phyloP scores from a whole-genome alignment of 2,329 filamentous ascomycete species.

The Westerdykella ornata region DNA sequence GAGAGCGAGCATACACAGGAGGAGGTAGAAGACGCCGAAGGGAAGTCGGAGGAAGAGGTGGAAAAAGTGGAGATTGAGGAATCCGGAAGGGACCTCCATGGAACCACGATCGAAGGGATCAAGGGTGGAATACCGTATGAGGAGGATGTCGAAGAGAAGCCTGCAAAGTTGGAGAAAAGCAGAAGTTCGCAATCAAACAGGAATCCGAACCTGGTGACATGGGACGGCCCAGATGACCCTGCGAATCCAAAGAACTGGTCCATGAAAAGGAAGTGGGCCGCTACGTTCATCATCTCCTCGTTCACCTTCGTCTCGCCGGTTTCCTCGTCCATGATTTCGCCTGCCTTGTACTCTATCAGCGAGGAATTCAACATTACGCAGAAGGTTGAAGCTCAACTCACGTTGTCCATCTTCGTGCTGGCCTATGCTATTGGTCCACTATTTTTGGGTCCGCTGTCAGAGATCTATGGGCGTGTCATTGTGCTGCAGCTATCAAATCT shows the following conservation, averaged over 20 bases:
- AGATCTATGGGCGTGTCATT: constrained; percentile 35
- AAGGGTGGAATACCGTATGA: constrained; percentile 25
- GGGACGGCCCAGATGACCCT: constrained; percentile 43
- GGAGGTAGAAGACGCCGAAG: constrained; percentile 6
- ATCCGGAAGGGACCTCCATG: not conserved
- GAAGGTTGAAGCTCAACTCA: constrained; percentile 27
- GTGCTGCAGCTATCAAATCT: constrained; percentile 30
- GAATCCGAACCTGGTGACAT: constrained; percentile 37
- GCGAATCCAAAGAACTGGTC: constrained; percentile 45
- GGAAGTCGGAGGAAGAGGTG: constrained; percentile 6
- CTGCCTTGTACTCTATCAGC: constrained; percentile 28
- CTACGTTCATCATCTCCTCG: constrained; percentile 39
- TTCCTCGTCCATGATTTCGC: constrained; percentile 37
- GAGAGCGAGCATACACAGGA: constrained; percentile 10
- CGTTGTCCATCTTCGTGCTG: constrained; percentile 37
- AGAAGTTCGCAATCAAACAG: constrained; percentile 19
- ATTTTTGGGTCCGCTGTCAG: constrained; percentile 34
- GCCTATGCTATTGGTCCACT: constrained; percentile 38
- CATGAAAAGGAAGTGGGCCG: constrained; percentile 40
- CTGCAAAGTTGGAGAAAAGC: constrained; percentile 20
- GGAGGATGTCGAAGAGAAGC: constrained; percentile 23
- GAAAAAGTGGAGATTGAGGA: constrained; percentile 4
- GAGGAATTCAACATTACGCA: constrained; percentile 31
- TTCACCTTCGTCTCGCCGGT: constrained; percentile 39
- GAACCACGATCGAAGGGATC: constrained; percentile 22